phyloP scores from a whole-genome alignment of 371 early-diverging fungal genomes.

The Rhizopus microsporus region DNA sequence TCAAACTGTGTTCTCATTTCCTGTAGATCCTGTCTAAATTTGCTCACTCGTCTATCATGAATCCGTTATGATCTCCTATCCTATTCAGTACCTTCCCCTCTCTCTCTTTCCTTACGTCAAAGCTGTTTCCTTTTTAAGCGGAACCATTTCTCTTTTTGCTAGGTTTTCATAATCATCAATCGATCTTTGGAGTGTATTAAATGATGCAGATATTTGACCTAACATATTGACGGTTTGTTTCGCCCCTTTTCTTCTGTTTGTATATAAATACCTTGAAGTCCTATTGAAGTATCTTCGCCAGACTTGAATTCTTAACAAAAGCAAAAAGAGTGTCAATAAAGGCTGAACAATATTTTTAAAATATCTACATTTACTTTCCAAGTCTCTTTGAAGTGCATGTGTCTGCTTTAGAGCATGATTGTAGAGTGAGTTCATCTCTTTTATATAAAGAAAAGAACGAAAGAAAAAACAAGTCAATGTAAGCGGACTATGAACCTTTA shows the following conservation, averaged over 20 bases:
- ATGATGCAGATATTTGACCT: slow-evolving; percentile 75
- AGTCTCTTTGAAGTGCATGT: slow-evolving; percentile 56
- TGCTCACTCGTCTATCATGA: slow-evolving; percentile 57
- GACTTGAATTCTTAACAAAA: slow-evolving; percentile 48
- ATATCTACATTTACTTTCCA: slow-evolving; percentile 37
- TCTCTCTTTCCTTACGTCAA: slow-evolving; percentile 65
- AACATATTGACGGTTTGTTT: slow-evolving; percentile 1
- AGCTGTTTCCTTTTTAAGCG: slow-evolving; percentile 75
- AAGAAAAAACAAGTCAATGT: neutral
- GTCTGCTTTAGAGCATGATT: slow-evolving; percentile 66
- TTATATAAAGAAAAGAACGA: neutral
- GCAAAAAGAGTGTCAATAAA: neutral
- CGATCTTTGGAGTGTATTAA: slow-evolving; percentile 66
- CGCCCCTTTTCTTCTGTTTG: slow-evolving; percentile 6
- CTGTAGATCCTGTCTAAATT: slow-evolving; percentile 67
- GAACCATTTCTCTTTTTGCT: slow-evolving; percentile 74
- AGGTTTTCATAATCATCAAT: slow-evolving; percentile 74
- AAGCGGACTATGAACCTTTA: neutral
- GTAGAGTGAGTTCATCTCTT: slow-evolving; percentile 60
- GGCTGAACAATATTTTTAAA: neutral
- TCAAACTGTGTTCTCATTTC: slow-evolving; percentile 58
- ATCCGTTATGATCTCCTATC: no score
- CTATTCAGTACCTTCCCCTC: slow-evolving; percentile 2
- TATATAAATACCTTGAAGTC: slow-evolving; percentile 52
- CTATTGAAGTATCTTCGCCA: slow-evolving; percentile 61